Conservation (phyloP, 441 rosid genomes). For the Manihot esculenta region DNA sequence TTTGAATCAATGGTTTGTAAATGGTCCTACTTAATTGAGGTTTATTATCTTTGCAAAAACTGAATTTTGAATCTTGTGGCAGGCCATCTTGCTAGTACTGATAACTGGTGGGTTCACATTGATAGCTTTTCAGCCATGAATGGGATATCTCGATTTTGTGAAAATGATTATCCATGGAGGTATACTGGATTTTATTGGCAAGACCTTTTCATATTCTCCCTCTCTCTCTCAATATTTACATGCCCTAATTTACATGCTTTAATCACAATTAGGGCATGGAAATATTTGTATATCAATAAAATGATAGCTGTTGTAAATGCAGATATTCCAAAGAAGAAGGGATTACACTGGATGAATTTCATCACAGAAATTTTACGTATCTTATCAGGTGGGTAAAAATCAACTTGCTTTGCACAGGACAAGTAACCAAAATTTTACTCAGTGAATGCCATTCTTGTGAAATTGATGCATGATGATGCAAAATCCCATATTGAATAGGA, state of each 20-base stretch:
- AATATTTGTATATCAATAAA: not conserved
- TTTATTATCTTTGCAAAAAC: constrained; percentile 2
- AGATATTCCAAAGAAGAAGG: constrained; percentile 98
- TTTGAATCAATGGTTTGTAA: not conserved
- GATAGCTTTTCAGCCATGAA: constrained; percentile 94
- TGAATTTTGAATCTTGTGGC: constrained; percentile 23
- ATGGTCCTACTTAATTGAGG: not conserved
- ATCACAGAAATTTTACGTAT: constrained; percentile 67
- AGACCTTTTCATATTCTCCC: not conserved
- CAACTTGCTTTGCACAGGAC: not conserved
- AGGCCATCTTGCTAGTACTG: constrained; percentile 47
- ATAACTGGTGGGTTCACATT: constrained; percentile 74
- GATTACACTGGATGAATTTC: constrained; percentile 53
- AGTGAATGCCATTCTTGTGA: not conserved
- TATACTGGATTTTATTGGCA: constrained; percentile 27
- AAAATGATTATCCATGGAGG: constrained; percentile 85
- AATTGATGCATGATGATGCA: no score
- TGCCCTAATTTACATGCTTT: not conserved
- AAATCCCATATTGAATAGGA: no score
- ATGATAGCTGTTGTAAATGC: constrained; percentile 16
- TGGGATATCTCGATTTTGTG: constrained; percentile 95
- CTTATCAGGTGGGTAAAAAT: constrained; percentile 61
- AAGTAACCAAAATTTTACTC: not conserved
- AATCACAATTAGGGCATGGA: not conserved
- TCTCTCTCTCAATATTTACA: not conserved